Evolutionary conservation across 2,329 filamentous ascomycete genomes (phyloP), one percentile per base, ranked within the genome.

Genomic region (Cadophora sp.): DNA sequence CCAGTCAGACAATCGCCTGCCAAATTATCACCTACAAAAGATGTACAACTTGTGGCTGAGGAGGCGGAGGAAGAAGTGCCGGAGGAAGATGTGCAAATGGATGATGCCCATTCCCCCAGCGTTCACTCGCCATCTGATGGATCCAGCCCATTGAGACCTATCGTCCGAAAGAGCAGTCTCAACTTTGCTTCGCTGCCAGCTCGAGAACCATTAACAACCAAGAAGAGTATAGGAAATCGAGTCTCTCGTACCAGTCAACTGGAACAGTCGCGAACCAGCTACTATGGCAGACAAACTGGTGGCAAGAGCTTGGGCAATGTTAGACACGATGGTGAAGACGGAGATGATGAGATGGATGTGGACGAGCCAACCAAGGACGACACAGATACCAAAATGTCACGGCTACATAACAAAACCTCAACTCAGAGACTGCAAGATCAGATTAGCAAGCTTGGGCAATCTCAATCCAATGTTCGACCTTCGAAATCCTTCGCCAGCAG

Each of bases 151-250:
- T 88, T 92, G 60, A 86, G 92, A 73, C 91, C 91, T 1, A 84
- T 92, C 34, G 73, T 97, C 73, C 90, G 95, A 69, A 98, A 98
- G 84, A 97, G 94, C 80, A 98, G 95, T 78, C 85, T 99, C 69
- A 97, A 92, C 68, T 98, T 99, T 81, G 93, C 96, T 46, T 93
- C 96, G 22, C 84, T 99, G 14, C 96, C 96, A 34, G 94, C 95
- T 2, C 88, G 96, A 69, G 95, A 98, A 76, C 95, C 95, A 43
- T 83, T 98, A 63, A 89, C 89, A 37, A 88, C 87, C 19, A 97
- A 97, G 79, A 95, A 94, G 81, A 97, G 92, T 78, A 88, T 94
- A 76, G 94, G 90, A 19, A 85, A 86, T 24, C 86, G 92, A 61
- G 81, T 87, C 62, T 94, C 93, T 26, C 86, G 92, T 69, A 92